Evolutionary conservation across 441 rosid genomes (phyloP).

Genomic region (Brassica balearica): DNA sequence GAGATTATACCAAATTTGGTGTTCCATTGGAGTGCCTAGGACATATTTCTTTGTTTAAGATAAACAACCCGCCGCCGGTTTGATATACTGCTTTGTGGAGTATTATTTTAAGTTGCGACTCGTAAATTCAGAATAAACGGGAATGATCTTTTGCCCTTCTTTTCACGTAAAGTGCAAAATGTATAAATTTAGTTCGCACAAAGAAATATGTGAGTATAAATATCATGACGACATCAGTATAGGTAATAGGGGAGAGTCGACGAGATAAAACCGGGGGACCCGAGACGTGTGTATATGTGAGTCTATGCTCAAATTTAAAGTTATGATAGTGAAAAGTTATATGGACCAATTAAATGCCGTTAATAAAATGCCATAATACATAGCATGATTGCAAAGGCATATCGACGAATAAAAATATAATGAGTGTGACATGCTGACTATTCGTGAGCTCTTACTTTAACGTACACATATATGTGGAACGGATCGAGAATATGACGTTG

Average conservation of each 20-base stretch:
- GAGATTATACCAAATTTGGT: no score
- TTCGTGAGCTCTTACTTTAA: conserved; percentile 45
- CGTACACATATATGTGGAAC: conserved; percentile 33
- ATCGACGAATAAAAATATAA: conserved; percentile 31
- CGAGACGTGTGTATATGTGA: conserved; percentile 37
- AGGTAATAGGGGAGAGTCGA: conserved; percentile 15
- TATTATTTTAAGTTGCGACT: conserved; percentile 8
- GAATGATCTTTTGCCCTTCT: conserved; percentile 37
- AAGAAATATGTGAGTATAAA: not conserved
- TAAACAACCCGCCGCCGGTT: not conserved
- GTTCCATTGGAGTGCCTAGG: not conserved
- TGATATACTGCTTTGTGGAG: not conserved
- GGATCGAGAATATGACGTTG: conserved; percentile 32
- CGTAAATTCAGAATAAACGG: conserved; percentile 17
- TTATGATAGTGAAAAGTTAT: not conserved
- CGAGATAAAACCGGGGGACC: conserved; percentile 40
- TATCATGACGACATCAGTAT: conserved; percentile 32
- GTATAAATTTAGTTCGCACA: conserved; percentile 6
- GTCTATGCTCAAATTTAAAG: conserved; percentile 43
- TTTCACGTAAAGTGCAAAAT: conserved; percentile 37
- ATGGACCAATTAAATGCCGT: conserved; percentile 21
- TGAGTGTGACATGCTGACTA: conserved; percentile 40
- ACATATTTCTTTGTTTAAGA: not conserved
- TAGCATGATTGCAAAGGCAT: conserved; percentile 41
- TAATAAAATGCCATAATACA: conserved; percentile 29